Conservation (phyloP, 441 rosid species). For the Dalechampia spathulata region DNA sequence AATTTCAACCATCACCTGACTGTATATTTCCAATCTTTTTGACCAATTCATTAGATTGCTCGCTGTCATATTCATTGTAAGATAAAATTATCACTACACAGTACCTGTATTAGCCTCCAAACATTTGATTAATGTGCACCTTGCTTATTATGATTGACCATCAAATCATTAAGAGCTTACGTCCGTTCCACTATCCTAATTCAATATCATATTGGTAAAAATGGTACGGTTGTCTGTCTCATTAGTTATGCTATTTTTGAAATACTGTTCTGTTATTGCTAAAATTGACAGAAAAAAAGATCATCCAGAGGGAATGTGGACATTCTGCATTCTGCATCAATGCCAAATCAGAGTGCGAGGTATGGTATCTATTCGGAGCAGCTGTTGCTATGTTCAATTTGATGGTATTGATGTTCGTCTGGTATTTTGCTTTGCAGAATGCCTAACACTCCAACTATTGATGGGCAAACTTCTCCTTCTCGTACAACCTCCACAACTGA, state of each 20-base stretch:
- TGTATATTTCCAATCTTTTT: too few relatives aligned
- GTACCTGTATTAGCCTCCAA: too few relatives aligned
- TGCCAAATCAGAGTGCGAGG: conserved; percentile 61
- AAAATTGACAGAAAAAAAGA: conserved; percentile 68
- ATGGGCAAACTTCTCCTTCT: conserved; percentile 49
- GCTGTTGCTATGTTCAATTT: not conserved
- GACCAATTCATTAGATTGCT: too few relatives aligned
- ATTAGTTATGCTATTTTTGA: too few relatives aligned
- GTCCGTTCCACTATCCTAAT: too few relatives aligned
- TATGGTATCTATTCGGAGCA: conserved; percentile 19
- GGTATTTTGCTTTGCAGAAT: conserved; percentile 42
- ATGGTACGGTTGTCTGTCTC: not conserved
- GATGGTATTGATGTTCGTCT: conserved; percentile 22
- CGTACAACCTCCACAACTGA: conserved; percentile 48
- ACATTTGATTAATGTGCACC: too few relatives aligned
- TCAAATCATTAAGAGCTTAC: too few relatives aligned
- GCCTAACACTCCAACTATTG: conserved; percentile 41
- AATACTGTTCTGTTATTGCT: conserved; percentile 13
- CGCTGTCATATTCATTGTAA: too few relatives aligned
- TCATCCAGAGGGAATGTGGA: conserved; percentile 51
- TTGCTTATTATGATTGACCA: too few relatives aligned
- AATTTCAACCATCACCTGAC: conserved; percentile 5
- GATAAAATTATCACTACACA: too few relatives aligned
- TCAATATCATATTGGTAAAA: too few relatives aligned
- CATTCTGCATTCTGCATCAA: conserved; percentile 37